Evolutionary conservation across 192 early-diverging fungal species (phyloP).

Genomic region (Coemansia sp.): DNA sequence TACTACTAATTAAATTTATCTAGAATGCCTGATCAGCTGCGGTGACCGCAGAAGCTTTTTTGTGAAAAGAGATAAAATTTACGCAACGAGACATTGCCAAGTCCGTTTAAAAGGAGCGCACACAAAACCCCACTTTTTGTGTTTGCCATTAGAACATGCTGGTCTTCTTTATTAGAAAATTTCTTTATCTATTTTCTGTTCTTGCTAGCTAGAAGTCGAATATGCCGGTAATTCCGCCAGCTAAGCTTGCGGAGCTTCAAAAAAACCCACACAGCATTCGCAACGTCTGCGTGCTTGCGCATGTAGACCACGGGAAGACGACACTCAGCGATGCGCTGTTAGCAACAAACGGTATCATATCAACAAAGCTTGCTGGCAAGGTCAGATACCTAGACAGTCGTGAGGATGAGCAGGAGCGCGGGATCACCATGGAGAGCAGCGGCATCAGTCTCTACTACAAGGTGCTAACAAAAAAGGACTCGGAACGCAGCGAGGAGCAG

Average conservation of each 20-base stretch:
- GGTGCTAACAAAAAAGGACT: conserved; percentile 49
- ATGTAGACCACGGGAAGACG: conserved; percentile 99
- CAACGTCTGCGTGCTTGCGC: conserved; percentile 98
- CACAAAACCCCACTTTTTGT: background rate
- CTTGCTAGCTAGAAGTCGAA: background rate
- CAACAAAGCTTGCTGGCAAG: conserved; percentile 90
- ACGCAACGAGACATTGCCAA: background rate
- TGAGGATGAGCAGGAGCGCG: conserved; percentile 96
- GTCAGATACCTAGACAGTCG: conserved; percentile 93
- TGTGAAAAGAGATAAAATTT: background rate
- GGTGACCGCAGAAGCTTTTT: conserved; percentile 15
- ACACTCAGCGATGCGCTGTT: conserved; percentile 93
- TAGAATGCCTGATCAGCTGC: conserved; percentile 12
- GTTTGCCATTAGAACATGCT: background rate
- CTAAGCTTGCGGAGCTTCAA: conserved; percentile 71
- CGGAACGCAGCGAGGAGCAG: background rate
- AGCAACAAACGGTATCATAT: conserved; percentile 99
- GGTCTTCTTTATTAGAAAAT: background rate
- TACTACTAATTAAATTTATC: background rate
- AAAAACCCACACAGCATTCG: conserved; percentile 70
- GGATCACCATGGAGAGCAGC: conserved; percentile 98
- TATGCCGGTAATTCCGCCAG: conserved; percentile 70
- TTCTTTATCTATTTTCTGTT: background rate
- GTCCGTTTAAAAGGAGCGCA: background rate
- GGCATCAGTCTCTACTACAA: conserved; percentile 95